Evolutionary conservation across 805 yeast genomes (phyloP).

Genomic region (Spathaspora passalidarum): DNA sequence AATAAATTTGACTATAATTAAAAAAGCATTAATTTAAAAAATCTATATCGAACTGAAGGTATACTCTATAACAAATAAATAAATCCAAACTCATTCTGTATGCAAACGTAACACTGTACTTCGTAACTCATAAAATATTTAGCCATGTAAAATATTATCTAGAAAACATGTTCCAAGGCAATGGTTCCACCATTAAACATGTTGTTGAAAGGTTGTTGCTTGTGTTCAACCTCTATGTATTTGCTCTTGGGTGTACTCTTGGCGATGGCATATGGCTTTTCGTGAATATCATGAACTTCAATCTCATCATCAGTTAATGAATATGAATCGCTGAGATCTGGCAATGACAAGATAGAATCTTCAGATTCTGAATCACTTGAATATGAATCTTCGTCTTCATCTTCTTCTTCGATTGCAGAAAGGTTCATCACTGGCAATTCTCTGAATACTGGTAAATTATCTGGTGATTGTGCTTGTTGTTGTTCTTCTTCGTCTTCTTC

Average conservation of each 20-base stretch:
- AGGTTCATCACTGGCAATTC: constrained; percentile 18
- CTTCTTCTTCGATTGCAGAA: constrained; percentile 12
- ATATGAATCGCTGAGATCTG: constrained; percentile 9
- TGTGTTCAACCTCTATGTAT: background rate
- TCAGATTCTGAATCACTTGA: constrained; percentile 5
- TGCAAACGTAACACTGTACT: background rate
- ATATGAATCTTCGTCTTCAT: constrained; percentile 9
- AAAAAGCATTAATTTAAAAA: background rate
- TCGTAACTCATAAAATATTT: background rate
- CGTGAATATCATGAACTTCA: constrained; percentile 2
- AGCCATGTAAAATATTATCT: background rate
- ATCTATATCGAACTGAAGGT: background rate
- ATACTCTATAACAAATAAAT: background rate
- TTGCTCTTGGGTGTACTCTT: background rate
- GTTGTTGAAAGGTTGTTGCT: background rate
- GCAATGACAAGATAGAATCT: constrained; percentile 4
- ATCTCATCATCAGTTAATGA: constrained; percentile 7
- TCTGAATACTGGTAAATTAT: constrained; percentile 11
- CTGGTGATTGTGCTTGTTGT: background rate
- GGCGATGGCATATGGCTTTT: background rate
- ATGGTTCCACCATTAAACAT: constrained; percentile 2
- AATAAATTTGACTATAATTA: background rate
- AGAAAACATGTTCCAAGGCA: constrained; percentile 4
- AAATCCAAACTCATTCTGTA: background rate
- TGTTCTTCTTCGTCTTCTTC: constrained; percentile 11